Base-by-base conservation (phyloP, 441 rosid genomes). In the Rhodomyrtus psidioides region DNA sequence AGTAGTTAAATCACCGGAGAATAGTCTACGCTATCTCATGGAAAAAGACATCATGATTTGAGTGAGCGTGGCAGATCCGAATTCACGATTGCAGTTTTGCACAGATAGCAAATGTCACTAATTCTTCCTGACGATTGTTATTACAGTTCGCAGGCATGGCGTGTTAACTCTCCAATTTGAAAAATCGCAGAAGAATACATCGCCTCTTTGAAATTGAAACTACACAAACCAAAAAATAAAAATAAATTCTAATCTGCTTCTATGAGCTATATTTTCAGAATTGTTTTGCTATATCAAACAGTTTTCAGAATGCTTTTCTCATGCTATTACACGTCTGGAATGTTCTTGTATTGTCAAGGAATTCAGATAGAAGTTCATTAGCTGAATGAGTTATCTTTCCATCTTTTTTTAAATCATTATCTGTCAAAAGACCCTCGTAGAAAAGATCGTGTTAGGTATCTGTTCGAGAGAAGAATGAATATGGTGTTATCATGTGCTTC, bases 61-160 rank as follows among this genome's bases (percentile, higher is more conserved):
- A 70, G 49, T 21, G 46, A 65, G 44, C 1, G 12, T 17, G 46
- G 4, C 76, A 17, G 76, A 65, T 65, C 76, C 2, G 14, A 30
- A 65, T 4, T 30, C 39, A 39, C 19, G 79, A 10, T 39, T 0
- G 49, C 49, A 0, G 49, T 17, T 0, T 62, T 62, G 0, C 12
- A 12, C 2, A 4, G 75, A 30, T 70, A 39, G 0, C 79, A 7
- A 19, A 39, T 70, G 49, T 15, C 8, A 19, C 79, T 39, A 39
- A 70, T 21, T 21, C 9, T 34, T 70, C 49, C 2, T 0, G 0
- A 65, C 0, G 0, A 70, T 70, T 70, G n/a, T 34, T 70, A 17
- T 34, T 6, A 16, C 9, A 6, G n/a, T n/a, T 10, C 0, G 5
- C 79, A 70, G 49, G 49, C 79, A 70, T 1, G 5, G 49, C 0